A percentile compares a stretch with the other conserved stretches of the same genome.
Conservation (phyloP, 2,329 filamentous ascomycete species). For the Diaporthe longicolla region DNA sequence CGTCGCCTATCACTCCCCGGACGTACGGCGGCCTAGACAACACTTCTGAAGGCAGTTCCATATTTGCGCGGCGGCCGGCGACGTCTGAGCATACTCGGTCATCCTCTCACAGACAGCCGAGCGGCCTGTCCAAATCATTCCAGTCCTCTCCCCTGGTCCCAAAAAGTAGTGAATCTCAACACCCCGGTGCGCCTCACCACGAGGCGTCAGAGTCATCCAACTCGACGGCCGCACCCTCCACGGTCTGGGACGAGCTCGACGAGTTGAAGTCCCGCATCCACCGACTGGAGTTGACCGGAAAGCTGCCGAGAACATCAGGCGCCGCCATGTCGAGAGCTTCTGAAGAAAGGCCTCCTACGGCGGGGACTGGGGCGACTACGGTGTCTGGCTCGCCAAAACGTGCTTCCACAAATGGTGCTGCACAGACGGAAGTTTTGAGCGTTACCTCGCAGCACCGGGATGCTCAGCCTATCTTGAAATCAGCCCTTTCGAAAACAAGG, state of each 20-base stretch:
- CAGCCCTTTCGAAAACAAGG: conserved; percentile 85
- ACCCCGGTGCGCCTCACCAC: conserved; percentile 58
- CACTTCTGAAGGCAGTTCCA: conserved; percentile 48
- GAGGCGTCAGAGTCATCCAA: conserved; percentile 88
- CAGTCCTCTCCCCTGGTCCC: conserved; percentile 73
- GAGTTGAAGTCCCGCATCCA: conserved; percentile 95
- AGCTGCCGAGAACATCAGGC: conserved; percentile 85
- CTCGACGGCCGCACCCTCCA: conserved; percentile 90
- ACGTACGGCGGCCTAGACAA: conserved; percentile 64
- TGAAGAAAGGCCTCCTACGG: conserved; percentile 88
- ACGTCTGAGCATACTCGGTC: conserved; percentile 39
- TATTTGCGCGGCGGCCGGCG: conserved; percentile 50
- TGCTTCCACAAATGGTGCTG: conserved; percentile 63
- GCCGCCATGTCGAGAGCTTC: conserved; percentile 82
- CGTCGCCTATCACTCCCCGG: conserved; percentile 65
- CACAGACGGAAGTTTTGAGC: conserved; percentile 60
- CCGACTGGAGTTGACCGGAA: conserved; percentile 90
- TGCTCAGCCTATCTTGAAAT: conserved; percentile 82
- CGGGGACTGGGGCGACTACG: conserved; percentile 91
- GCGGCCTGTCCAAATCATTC: conserved; percentile 61
- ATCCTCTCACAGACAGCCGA: conserved; percentile 37
- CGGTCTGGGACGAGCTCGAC: conserved; percentile 97
- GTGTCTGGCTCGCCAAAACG: conserved; percentile 91
- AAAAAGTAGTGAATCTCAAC: conserved; percentile 56
- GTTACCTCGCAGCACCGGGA: conserved; percentile 62